Conservation (phyloP, 306 rosid species). For the Fragaria iinumae region DNA sequence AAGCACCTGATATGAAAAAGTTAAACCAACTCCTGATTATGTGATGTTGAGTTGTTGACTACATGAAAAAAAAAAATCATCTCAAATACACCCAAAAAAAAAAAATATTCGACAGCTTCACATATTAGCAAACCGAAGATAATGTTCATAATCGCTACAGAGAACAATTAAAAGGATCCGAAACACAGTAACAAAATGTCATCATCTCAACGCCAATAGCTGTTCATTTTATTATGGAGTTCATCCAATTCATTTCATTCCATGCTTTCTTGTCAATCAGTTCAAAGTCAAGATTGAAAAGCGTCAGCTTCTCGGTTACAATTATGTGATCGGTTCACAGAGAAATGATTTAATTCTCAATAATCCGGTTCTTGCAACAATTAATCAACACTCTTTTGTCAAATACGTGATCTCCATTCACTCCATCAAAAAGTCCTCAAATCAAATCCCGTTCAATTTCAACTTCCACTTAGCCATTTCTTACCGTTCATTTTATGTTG, state of each 20-base stretch:
- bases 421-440: neutral
- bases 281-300: neutral
- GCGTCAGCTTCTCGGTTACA: neutral
- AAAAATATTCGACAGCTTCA: neutral
- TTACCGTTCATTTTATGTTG: neutral
- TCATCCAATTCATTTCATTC: neutral
- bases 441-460: neutral
- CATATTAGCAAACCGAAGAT: neutral
- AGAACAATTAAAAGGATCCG: neutral
- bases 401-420: neutral
- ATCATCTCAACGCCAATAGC: neutral
- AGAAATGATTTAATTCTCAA: neutral
- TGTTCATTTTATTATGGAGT: neutral
- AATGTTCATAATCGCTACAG: neutral
- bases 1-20: slow-evolving; percentile 49
- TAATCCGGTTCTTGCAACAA: too few species aligned
- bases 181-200: neutral
- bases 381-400: neutral
- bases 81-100: neutral
- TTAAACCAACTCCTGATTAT: neutral
- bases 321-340: neutral
- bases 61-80: neutral
- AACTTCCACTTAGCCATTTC: neutral
- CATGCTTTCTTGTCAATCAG: neutral
- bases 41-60: neutral